Base-by-base conservation (phyloP, 2,329 filamentous ascomycete genomes). In the Trichophyton equinum region DNA sequence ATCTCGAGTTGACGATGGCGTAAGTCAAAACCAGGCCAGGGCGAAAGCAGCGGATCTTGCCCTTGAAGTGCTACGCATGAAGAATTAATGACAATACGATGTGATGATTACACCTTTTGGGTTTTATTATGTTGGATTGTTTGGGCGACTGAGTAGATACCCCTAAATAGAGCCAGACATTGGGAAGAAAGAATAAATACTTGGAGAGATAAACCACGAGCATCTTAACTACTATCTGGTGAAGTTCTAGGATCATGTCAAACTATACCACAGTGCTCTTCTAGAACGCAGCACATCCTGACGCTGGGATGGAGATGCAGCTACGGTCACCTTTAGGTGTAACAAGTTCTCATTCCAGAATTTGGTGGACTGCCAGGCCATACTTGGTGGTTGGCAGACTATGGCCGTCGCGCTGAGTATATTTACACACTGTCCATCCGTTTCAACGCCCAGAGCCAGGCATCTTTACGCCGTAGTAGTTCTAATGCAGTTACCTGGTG, bases 31-130 rank as follows among this genome's bases (percentile, higher is more conserved):
- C 53, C 82, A 86, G 69, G 78, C 80, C 7, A 76, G 78, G 72
- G 79, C 78, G 0, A 79, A 71, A 69, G 84, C 82, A 13, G 84
- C 85, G 0, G 76, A 80, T 47, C 67, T 70, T 64, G 83, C 81
- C 0, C 71, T 83, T n/a, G 61, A 58, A 36, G 63, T 71, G 49
- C 65, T 75, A 20, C 55, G 30, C 8, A 11, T 5, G 27, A 22
- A 22, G 11, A 57, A 25, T 57, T 57, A 20, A 57, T 11, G 55
- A 57, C 9, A 8, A 9, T 57, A 53, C 30, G 22, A 30, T 15
- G 27, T 53, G 49, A 51, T 30, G 49, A n/a, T 53, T 30, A 30
- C 9, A 30, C 30, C 7, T 33, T 53, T 53, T n/a, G 22, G 49
- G 33, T 53, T 53, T 30, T 25, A 1, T 47, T 11, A 46, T 46